Conservation (phyloP, 2,329 filamentous ascomycete species). For the Cladobotryum protrusum region DNA sequence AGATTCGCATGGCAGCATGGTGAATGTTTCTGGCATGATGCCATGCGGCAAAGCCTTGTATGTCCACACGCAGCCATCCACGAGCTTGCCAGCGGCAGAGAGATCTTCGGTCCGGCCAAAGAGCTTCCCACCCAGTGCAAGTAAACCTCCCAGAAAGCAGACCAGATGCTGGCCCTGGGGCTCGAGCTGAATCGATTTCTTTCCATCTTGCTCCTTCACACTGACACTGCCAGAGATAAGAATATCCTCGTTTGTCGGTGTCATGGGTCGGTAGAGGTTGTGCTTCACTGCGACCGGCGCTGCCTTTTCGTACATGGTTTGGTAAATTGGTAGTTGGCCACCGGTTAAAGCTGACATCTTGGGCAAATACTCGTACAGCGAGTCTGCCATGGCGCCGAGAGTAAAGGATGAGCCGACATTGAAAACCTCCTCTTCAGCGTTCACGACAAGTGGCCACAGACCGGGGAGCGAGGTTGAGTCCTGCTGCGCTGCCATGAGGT, state of each 20-base stretch:
- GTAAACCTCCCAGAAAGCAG: conserved; percentile 62
- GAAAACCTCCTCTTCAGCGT: conserved; percentile 47
- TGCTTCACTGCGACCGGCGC: conserved; percentile 55
- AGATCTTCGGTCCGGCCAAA: conserved; percentile 43
- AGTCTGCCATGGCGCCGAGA: conserved; percentile 48
- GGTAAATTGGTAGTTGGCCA: conserved; percentile 53
- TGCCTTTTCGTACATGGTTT: conserved; percentile 54
- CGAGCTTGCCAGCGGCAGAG: conserved; percentile 40
- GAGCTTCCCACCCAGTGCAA: conserved; percentile 55
- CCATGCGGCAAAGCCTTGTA: conserved; percentile 47
- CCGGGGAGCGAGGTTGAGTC: conserved; percentile 63
- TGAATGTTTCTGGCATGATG: conserved; percentile 49
- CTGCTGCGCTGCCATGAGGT: conserved; percentile 60
- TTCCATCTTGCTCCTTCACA: conserved; percentile 33
- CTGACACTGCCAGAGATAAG: conserved; percentile 48
- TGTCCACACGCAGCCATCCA: conserved; percentile 51
- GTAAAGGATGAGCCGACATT: conserved; percentile 36
- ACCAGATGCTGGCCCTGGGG: conserved; percentile 47
- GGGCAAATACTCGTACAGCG: conserved; percentile 53
- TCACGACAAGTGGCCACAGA: conserved; percentile 63
- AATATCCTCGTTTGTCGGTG: conserved; percentile 54
- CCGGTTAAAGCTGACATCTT: conserved; percentile 61
- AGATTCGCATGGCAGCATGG: conserved; percentile 33
- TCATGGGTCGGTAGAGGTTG: conserved; percentile 65
- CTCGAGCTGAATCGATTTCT: conserved; percentile 39